Base-by-base conservation (phyloP, 805 yeast species). In the Suhomyces kilbournensis region DNA sequence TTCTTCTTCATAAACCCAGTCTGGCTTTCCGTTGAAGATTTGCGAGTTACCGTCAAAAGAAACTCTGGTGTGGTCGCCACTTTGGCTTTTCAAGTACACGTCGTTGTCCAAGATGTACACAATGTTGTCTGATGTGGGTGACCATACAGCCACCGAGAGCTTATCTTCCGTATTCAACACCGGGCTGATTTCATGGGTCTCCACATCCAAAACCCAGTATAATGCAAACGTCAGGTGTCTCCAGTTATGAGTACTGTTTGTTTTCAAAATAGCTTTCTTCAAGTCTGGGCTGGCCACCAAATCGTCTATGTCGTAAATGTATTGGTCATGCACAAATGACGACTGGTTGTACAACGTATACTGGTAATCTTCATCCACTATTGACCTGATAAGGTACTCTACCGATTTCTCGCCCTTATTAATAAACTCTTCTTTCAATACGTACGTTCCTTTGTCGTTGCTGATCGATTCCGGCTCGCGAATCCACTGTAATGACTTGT, bases 1-100 rank as follows among this genome's bases (percentile, higher is more conserved):
- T 60, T 88, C 96, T 62, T 88, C 96, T 64, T 88, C 96, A 65
- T 88, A 88, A 1, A 88, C 85, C 94, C 96, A 88, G 61, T 88
- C 94, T 0, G 92, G 84, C 56, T 77, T 84, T 5, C 90, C 96
- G 58, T 88, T 84, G 54, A 78, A 75, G 3, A 86, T 70, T 15
- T 76, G 68, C 0, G 56, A 61, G 10, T 77, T 69, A 0, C 91
- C 92, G 62, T 81, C 86, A 4, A 56, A 53, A 0, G 86, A 80
- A 8, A 82, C 63, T 52, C 69, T 74, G 0, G 55, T 61, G 3
- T 65, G 53, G 4, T 56, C 53, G 4, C 57, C 62, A 2, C 50
- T 19, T 0, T 32, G 43, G 47, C 77, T 66, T 59, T 79, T 76
- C 12, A 85, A 46, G 58, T 71, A 85, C 2, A 88, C 56, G 56